Evolutionary conservation across 805 yeast species (phyloP).

Genomic region (Tetrapisispora fleetii): DNA sequence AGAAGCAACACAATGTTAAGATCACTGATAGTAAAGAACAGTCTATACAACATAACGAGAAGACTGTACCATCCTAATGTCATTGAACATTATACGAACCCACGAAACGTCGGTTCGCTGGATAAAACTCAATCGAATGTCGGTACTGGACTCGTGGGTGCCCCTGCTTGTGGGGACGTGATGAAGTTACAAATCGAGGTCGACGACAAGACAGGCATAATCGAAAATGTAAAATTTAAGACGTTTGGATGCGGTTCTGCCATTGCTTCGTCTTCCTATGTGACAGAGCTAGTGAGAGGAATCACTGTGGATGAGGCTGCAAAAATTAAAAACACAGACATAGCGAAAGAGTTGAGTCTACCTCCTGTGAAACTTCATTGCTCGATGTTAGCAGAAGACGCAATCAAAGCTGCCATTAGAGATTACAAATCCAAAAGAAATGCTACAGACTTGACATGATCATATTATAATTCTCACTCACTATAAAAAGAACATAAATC

Average conservation of each 20-base stretch:
- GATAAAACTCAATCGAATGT: conserved; percentile 67
- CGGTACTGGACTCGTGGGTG: conserved; percentile 96
- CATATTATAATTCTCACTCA: neutral
- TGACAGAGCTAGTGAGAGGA: conserved; percentile 90
- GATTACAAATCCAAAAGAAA: conserved; percentile 79
- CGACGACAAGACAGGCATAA: conserved; percentile 77
- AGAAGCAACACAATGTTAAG: neutral
- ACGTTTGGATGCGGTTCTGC: conserved; percentile 99
- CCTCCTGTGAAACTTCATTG: conserved; percentile 98
- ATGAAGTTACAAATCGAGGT: conserved; percentile 95
- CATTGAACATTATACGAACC: conserved; percentile 90
- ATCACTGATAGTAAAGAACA: conserved; percentile 2
- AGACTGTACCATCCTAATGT: conserved; percentile 80
- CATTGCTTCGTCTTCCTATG: conserved; percentile 88
- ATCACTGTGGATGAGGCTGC: conserved; percentile 90
- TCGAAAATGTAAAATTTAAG: conserved; percentile 90
- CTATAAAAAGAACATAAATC: neutral
- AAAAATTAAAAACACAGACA: conserved; percentile 80
- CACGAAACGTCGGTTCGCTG: conserved; percentile 90
- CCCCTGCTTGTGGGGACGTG: conserved; percentile 98
- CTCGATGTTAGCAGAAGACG: conserved; percentile 98
- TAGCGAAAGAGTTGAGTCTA: conserved; percentile 84
- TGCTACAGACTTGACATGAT: conserved; percentile 7
- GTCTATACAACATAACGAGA: conserved; percentile 5
- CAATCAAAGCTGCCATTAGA: conserved; percentile 91